Evolutionary conservation across 2,329 filamentous ascomycete genomes (phyloP).

Genomic region (Scedosporium boydii): DNA sequence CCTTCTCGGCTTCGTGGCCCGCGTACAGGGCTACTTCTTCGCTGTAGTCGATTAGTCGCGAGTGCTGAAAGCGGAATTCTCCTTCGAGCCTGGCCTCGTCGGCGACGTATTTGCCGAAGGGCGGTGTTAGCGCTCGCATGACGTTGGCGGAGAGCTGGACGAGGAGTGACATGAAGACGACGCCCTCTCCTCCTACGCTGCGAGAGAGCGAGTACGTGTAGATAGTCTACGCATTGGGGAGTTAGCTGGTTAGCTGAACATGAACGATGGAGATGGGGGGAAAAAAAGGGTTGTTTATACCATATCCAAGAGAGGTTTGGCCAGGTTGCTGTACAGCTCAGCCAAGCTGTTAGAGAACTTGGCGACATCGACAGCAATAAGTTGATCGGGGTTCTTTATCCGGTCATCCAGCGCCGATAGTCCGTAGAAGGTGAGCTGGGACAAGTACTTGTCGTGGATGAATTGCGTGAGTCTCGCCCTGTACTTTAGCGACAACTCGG

Average conservation of each 20-base stretch:
- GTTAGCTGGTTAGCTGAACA: constrained; percentile 14
- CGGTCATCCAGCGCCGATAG: constrained; percentile 91
- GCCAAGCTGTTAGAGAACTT: constrained; percentile 94
- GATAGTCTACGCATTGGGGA: constrained; percentile 46
- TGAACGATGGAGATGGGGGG: too few species aligned
- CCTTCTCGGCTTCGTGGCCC: constrained; percentile 89
- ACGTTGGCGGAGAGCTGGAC: constrained; percentile 88
- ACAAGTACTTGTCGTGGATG: constrained; percentile 92
- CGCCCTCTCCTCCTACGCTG: constrained; percentile 89
- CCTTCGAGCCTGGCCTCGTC: constrained; percentile 92
- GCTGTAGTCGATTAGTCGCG: constrained; percentile 86
- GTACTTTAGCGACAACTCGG: constrained; percentile 86
- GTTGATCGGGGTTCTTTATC: constrained; percentile 96
- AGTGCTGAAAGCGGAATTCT: constrained; percentile 94
- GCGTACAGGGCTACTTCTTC: constrained; percentile 90
- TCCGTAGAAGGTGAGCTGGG: constrained; percentile 96
- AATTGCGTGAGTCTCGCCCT: constrained; percentile 86
- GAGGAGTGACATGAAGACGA: constrained; percentile 89
- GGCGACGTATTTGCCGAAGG: constrained; percentile 94
- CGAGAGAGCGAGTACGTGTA: constrained; percentile 92
- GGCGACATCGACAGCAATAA: constrained; percentile 92
- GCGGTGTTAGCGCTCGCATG: constrained; percentile 90
- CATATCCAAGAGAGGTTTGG: constrained; percentile 92
- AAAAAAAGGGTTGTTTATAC: too few species aligned
- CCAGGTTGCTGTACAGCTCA: constrained; percentile 91